phyloP scores from a whole-genome alignment of 2,329 filamentous ascomycete genomes.

The Sclerotinia nivalis region DNA sequence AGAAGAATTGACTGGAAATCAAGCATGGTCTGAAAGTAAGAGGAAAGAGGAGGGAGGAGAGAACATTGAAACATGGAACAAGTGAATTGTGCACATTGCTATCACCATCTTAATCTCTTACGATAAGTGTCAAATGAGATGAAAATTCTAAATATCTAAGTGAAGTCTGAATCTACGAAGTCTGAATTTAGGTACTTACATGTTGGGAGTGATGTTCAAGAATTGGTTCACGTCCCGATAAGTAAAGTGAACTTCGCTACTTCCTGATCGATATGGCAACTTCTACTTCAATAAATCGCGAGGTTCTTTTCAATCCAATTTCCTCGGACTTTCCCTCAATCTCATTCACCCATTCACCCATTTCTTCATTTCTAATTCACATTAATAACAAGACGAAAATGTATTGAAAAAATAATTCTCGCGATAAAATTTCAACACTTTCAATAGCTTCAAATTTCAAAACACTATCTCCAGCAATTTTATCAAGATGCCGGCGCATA shows the following conservation, averaged over 20 bases:
- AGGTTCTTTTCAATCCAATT: neutral
- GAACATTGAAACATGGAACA: neutral
- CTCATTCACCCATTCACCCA: neutral
- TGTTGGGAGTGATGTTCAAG: neutral
- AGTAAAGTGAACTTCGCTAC: constrained; percentile 9
- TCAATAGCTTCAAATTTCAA: neutral
- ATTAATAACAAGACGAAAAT: neutral
- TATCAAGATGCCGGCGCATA: constrained; percentile 36
- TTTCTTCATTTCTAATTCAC: neutral
- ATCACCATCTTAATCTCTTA: neutral
- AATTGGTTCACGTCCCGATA: neutral
- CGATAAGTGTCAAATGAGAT: neutral
- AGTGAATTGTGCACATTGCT: neutral
- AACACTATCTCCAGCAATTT: neutral
- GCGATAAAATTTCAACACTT: neutral
- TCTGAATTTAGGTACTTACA: neutral
- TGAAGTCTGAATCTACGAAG: constrained; percentile 1
- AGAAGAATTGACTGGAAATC: neutral
- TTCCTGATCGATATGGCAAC: neutral
- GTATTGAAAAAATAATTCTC: neutral
- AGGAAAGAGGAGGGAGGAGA: neutral
- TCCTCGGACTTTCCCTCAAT: neutral
- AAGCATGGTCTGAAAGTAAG: too few species aligned
- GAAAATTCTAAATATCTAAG: neutral
- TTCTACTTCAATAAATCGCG: neutral